Percentiles rank a stretch among this genome's conserved stretches.
Evolutionary conservation across 306 rosid genomes (phyloP).

Genomic region (Castanea crenata): DNA sequence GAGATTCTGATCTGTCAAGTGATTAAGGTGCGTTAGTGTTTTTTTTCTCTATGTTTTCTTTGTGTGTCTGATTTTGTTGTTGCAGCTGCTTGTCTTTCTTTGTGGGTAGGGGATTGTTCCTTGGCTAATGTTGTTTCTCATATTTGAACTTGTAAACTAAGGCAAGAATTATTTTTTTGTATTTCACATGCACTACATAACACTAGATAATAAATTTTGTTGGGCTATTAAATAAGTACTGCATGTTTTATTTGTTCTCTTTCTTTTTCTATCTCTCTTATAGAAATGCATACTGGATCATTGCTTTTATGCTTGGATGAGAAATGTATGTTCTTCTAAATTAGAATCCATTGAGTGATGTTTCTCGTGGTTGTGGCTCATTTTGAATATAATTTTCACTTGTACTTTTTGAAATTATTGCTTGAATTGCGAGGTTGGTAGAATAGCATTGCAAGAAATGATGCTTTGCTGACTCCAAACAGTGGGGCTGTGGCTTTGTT

Average conservation of each 20-base stretch:
- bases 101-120: neutral
- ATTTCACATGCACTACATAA: neutral
- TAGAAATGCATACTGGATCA: too few species aligned
- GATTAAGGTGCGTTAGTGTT: conserved; percentile 58
- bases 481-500: neutral
- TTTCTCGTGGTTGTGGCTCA: neutral
- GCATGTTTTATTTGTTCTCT: too few species aligned
- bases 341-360: too few species aligned
- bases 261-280: too few species aligned
- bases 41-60: neutral
- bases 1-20: conserved; percentile 87
- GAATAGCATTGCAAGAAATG: too few species aligned
- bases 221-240: neutral
- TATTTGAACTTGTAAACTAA: neutral
- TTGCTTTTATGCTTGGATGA: too few species aligned
- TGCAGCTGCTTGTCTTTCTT: neutral
- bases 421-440: neutral
- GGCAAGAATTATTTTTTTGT: neutral
- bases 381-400: neutral
- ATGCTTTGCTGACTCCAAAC: too few species aligned
- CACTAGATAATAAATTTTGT: neutral
- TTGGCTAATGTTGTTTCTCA: neutral
- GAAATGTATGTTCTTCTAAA: too few species aligned
- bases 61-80: neutral
- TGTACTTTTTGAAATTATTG: neutral